phyloP scores from a whole-genome alignment of 768 basidiomycete genomes.

The Pholiota molesta region DNA sequence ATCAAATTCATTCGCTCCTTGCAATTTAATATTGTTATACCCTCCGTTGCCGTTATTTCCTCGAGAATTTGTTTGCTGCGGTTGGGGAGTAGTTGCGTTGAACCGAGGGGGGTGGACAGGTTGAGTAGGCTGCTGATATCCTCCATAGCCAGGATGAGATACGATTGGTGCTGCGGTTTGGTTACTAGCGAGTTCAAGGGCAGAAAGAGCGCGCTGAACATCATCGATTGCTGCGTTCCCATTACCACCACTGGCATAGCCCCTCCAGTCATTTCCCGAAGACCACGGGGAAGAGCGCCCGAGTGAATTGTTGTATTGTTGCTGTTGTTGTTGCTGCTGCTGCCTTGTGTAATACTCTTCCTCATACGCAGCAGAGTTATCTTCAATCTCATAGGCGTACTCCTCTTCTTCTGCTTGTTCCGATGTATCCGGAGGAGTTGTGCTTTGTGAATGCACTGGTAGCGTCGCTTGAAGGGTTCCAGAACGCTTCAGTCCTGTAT shows the following conservation, averaged over 20 bases:
- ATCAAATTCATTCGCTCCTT: constrained; percentile 65
- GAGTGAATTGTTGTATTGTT: constrained; percentile 55
- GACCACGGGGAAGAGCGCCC: constrained; percentile 72
- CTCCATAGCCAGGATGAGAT: constrained; percentile 20
- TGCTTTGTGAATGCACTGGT: constrained; percentile 39
- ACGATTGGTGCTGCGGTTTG: constrained; percentile 20
- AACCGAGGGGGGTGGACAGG: constrained; percentile 72
- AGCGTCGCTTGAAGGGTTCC: constrained; percentile 71
- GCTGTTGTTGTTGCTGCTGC: constrained; percentile 39
- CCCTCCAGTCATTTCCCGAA: constrained; percentile 59
- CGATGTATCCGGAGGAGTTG: constrained; percentile 41
- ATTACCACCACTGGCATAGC: constrained; percentile 30
- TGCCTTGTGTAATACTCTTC: constrained; percentile 57
- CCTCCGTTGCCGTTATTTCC: constrained; percentile 31
- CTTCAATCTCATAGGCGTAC: constrained; percentile 51
- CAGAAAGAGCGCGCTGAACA: constrained; percentile 71
- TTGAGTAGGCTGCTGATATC: constrained; percentile 50
- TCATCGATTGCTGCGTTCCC: constrained; percentile 62
- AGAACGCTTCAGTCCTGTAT: constrained; percentile 66
- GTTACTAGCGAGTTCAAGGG: constrained; percentile 60
- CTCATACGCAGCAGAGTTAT: constrained; percentile 53
- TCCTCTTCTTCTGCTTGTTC: constrained; percentile 49
- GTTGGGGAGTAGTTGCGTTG: constrained; percentile 53
- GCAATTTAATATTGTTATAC: constrained; percentile 45
- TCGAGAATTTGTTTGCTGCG: constrained; percentile 39